Evolutionary conservation across 352 stramenopile genomes (phyloP).

Genomic region (Pythium aristosporum): DNA sequence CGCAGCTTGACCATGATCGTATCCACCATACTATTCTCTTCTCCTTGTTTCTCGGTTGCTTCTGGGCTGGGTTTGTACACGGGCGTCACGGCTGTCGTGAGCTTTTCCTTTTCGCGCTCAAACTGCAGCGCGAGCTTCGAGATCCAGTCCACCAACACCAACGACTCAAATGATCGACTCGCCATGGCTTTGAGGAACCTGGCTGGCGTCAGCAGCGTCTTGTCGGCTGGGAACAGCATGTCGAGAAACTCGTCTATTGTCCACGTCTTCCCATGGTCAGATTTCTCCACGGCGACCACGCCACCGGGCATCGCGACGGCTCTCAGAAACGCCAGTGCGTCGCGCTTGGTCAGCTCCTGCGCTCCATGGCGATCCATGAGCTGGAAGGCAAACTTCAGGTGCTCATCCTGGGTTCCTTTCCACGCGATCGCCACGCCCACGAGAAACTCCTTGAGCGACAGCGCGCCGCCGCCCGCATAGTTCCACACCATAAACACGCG

Average conservation of each 20-base stretch:
- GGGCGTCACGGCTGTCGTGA: conserved; percentile 8
- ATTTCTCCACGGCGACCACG: conserved; percentile 27
- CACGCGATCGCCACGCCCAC: conserved; percentile 28
- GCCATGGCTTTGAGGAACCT: conserved; percentile 32
- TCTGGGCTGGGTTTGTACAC: neutral
- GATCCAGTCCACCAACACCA: conserved; percentile 42
- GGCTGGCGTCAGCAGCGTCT: conserved; percentile 15
- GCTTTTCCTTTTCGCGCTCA: conserved; percentile 8
- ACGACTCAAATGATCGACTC: conserved; percentile 11
- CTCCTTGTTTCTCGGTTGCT: neutral
- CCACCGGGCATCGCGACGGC: conserved; percentile 11
- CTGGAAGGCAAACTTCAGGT: conserved; percentile 43
- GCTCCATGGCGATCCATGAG: conserved; percentile 27
- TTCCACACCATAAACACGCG: conserved; percentile 44
- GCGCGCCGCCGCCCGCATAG: conserved; percentile 15
- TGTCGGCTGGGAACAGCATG: conserved; percentile 26
- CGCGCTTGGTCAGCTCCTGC: conserved; percentile 27
- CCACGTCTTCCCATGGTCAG: conserved; percentile 8
- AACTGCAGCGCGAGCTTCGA: conserved; percentile 32
- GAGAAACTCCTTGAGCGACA: conserved; percentile 43
- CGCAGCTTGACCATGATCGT: conserved; percentile 21
- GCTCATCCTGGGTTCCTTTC: conserved; percentile 44
- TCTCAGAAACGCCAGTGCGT: conserved; percentile 30
- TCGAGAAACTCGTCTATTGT: conserved; percentile 20
- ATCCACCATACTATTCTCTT: conserved; percentile 5